Evolutionary conservation across 1,139 yeast species (phyloP), one percentile per base, ranked within the genome.

Genomic region (Geotrichum macrosporum): DNA sequence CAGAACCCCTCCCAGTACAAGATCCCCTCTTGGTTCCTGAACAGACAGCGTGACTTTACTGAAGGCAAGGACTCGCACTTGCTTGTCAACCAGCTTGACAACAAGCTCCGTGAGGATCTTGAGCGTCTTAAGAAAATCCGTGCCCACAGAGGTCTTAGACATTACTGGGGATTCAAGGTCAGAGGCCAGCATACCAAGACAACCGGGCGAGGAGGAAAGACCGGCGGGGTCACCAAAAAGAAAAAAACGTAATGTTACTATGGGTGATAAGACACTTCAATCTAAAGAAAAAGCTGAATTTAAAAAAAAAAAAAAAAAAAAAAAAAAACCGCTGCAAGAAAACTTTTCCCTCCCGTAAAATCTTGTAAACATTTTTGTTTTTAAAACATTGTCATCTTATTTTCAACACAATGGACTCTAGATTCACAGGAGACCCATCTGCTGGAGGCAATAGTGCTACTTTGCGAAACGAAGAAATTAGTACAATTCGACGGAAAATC

Each of bases 151-250:
- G 99, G 99, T 89, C 85, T 92, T 75, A 87, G 99, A 84, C 99
- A 92, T 83, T 89, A 84, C 94, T 94, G 97, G 97, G 97, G 97
- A 56, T 65, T 70, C 63, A 79, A 78, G 73, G 82, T 78, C 65
- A 88, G 97, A 84, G 97, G 97, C 80, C 97, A 89, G 84, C 98
- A 92, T 81, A 92, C 98, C 83, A 92, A 92, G 85, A 89, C 97
- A 74, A 92, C 98, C 68, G 94, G 96, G 74, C 88, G 98, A 81
- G 87, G 92, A 69, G 81, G 81, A 65, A 78, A 77, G 76, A 69
- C 67, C 47, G 70, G 62, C 56, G 71, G 69, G 58, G 63, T 66
- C 53, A 61, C 63, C 55, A 67, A 67, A 59, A 66, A 64, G 68
- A 64, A 65, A 61, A 63, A 65, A 60, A 38, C 29, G 16, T 10